Percentiles rank a stretch among this genome's conserved stretches.
phyloP scores from a whole-genome alignment of 306 rosid genomes.

The Vigna radiata region DNA sequence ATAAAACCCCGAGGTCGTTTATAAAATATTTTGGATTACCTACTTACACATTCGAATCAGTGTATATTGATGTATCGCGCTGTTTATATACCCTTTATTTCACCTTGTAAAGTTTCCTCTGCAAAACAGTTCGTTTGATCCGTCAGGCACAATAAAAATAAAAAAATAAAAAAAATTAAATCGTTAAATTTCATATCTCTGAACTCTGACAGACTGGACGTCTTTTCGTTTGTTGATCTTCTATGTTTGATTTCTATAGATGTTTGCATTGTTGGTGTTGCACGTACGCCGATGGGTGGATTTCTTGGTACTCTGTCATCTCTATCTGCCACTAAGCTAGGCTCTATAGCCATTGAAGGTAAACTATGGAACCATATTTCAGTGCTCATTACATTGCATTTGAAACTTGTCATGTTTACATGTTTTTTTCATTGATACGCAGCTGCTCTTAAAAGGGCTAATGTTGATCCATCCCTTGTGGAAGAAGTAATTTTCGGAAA shows the following conservation, averaged over 20 bases:
- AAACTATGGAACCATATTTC: constrained; percentile 31
- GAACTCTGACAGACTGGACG: background rate
- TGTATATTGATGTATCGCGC: background rate
- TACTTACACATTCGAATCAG: constrained; percentile 5
- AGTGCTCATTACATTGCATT: constrained; percentile 19
- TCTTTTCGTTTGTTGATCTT: constrained; percentile 23
- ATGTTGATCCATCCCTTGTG: constrained; percentile 86
- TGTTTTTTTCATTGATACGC: constrained; percentile 32
- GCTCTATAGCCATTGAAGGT: constrained; percentile 93
- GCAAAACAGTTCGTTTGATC: constrained; percentile 8
- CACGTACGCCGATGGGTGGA: constrained; percentile 97
- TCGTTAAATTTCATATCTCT: constrained; percentile 19
- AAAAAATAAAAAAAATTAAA: background rate
- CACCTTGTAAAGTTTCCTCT: background rate
- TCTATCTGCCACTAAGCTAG: constrained; percentile 87
- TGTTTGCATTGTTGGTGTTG: constrained; percentile 97
- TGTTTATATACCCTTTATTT: constrained; percentile 9
- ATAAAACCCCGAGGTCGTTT: constrained; percentile 78
- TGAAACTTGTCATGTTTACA: constrained; percentile 1
- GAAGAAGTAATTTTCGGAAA: constrained; percentile 94
- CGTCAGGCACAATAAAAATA: background rate
- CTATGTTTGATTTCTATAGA: constrained; percentile 57
- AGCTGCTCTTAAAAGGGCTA: constrained; percentile 96
- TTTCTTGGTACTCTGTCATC: constrained; percentile 92
- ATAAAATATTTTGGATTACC: constrained; percentile 31